These are phyloP conservation scores for Skeletonema menzelii DNA, from an alignment of 108 stramenopile genomes.

Conservation along the genomic window DNA sequence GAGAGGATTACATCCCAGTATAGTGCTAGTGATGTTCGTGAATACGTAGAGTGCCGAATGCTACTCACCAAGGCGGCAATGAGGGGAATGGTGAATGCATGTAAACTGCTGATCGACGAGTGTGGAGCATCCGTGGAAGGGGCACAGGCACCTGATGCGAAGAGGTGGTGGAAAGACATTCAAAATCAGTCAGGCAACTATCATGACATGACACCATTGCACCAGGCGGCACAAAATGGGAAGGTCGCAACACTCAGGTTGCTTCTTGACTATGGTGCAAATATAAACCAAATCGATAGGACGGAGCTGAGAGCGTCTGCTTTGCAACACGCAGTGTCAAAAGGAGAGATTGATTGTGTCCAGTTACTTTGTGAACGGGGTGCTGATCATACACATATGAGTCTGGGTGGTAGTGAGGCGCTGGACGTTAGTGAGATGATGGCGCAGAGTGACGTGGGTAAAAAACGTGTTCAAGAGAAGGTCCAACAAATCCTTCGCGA, in stretches of 20 bases:
- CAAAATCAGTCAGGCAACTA: constrained; percentile 6
- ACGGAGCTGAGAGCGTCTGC: not conserved
- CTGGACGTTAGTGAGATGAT: not conserved
- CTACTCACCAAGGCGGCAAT: constrained; percentile 3
- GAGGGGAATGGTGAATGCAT: not conserved
- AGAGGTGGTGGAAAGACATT: not conserved
- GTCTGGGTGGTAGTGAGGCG: constrained; percentile 1
- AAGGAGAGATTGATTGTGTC: constrained; percentile 2
- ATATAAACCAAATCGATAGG: not conserved
- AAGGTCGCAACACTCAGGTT: not conserved
- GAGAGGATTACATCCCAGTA: not conserved
- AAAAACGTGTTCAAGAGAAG: not conserved
- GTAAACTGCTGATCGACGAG: not conserved
- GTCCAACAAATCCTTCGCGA: constrained; percentile 6
- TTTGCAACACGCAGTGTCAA: constrained; percentile 3
- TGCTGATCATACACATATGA: not conserved
- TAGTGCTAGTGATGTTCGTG: not conserved
- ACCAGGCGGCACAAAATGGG: not conserved
- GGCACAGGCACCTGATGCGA: constrained; percentile 1
- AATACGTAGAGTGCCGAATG: constrained; percentile 8
- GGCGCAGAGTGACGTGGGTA: not conserved
- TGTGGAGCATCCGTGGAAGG: constrained; percentile 8
- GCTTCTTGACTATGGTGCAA: not conserved
- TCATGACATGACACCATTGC: not conserved
- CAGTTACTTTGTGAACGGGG: constrained; percentile 3